Percentiles rank a stretch among this genome's conserved stretches.
Evolutionary conservation across 2,329 filamentous ascomycete species (phyloP).

Genomic region (Apiospora koreana): DNA sequence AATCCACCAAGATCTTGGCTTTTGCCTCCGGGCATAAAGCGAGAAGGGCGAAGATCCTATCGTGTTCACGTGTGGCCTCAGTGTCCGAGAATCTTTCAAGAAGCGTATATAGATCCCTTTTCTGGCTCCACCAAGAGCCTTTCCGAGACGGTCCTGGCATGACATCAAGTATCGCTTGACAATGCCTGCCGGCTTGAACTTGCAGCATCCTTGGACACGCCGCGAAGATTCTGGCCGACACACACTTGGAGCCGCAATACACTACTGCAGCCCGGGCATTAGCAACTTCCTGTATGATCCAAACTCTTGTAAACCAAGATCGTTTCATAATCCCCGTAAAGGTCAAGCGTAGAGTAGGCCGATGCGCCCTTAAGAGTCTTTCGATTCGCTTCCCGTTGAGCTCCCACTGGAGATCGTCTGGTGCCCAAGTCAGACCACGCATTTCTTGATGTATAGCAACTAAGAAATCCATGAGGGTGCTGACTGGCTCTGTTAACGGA

Average conservation of each 20-base stretch:
- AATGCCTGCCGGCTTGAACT: background rate
- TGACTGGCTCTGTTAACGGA: background rate
- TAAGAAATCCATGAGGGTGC: background rate
- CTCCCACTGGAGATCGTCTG: background rate
- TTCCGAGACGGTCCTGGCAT: background rate
- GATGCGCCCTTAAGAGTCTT: too few relatives aligned
- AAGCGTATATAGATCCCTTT: background rate
- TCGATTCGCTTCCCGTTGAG: background rate
- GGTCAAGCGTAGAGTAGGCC: background rate
- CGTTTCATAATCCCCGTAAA: background rate
- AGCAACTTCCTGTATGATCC: slow-evolving; percentile 10
- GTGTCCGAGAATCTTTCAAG: background rate
- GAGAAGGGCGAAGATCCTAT: background rate
- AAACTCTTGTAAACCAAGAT: slow-evolving; percentile 5
- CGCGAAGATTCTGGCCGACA: background rate
- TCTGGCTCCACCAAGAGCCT: background rate
- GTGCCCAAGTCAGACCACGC: background rate
- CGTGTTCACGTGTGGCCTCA: background rate
- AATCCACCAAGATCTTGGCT: background rate
- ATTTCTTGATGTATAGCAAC: background rate
- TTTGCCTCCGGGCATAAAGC: background rate
- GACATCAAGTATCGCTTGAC: background rate
- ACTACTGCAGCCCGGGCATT: background rate
- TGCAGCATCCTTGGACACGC: background rate
- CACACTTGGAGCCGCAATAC: background rate